Base-by-base conservation (phyloP, 2,329 filamentous ascomycete genomes). In the Albifimbria verrucaria region DNA sequence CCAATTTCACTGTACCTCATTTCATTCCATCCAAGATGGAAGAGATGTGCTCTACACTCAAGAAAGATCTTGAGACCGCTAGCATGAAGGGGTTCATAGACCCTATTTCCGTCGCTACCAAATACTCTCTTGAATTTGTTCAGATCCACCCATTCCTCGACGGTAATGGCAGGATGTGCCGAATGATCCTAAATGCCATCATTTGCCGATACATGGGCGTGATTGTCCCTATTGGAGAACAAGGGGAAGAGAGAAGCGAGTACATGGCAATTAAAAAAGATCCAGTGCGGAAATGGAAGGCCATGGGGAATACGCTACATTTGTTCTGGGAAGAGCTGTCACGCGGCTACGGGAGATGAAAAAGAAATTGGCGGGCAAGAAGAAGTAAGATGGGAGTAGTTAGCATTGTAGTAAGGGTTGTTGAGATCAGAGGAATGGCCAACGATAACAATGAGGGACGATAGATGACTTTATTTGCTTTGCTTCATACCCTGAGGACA, bases 61-160 rank as follows among this genome's bases (percentile, higher is more conserved):
- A 58, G 11, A 18, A 48, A 1, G 63, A 69, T 0, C 48, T 65
- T 0, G 10, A 22, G 1, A 5, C 18, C 0, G 61, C 52, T 1
- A 50, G 56, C 7, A 3, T 32, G 6, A 36, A 21, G 2, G 32
- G 50, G 0, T 18, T 4, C 2, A 44, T 69, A 1, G 66, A 70
- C n/a, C 64, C 65, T 0, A 64, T 70, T 26, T 67, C 64, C 0
- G 36, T 69, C 1, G 65, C 63, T 0, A 43, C 65, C 0, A 68
- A 68, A 15, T 64, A 65, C 17, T 63, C 63, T 0, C 50, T 64
- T 2, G 46, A 57, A 3, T 69, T 74, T 25, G 65, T 73, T 11
- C 61, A 62, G 7, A 73, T 74, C 2, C 70, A 75, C 10, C 72
- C 69, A 0, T 75, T 75, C 22, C 60, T 62, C 11, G 70, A 74